Base-by-base conservation (phyloP, 257 asterid genomes). In the Cynanchum wilfordii region DNA sequence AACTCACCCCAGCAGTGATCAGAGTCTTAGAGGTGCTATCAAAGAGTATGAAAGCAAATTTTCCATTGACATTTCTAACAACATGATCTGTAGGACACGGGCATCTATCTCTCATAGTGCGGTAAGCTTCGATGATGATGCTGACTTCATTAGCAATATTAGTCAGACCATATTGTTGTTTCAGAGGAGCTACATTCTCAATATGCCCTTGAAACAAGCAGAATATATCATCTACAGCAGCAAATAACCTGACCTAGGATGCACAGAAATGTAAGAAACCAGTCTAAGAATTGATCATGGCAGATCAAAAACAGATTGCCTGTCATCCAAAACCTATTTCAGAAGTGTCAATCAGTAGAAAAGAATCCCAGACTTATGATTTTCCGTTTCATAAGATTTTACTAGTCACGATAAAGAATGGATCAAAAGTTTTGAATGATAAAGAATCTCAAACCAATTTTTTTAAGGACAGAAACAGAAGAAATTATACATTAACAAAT, bases 151-250 rank as follows among this genome's bases (percentile, higher is more conserved):
- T 74, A n/a, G 76, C 80, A 12, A 78, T 74, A 59, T 77, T 79
- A 13, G 33, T 68, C 49, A 76, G 42, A 17, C 84, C 82, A 54
- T 82, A 79, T 44, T 77, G 86, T 72, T 69, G 79, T 72, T 82
- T 78, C 68, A 82, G 64, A 3, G 29, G 59, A 16, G 80, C 79
- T 27, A 78, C 40, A 65, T 78, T 78, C 42, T 78, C 86, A 65
- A 78, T 76, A 55, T 76, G 79, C 12, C 84, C 86, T 70, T 82
- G 74, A 55, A 79, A 76, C 83, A 82, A 52, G 70, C 86, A 82
- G 81, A 75, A 82, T 3, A 82, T 78, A 51, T 66, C 79, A 69
- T 82, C 83, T 74, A 73, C 73, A 49, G 40, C 76, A 24, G 73
- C 57, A 67, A 81, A 81, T 55, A 75, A 25, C 57, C 85, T 71